Evolutionary conservation across 345 rosid species (phyloP), one percentile per base, ranked within the genome.

Genomic region (Lepidium africanum): DNA sequence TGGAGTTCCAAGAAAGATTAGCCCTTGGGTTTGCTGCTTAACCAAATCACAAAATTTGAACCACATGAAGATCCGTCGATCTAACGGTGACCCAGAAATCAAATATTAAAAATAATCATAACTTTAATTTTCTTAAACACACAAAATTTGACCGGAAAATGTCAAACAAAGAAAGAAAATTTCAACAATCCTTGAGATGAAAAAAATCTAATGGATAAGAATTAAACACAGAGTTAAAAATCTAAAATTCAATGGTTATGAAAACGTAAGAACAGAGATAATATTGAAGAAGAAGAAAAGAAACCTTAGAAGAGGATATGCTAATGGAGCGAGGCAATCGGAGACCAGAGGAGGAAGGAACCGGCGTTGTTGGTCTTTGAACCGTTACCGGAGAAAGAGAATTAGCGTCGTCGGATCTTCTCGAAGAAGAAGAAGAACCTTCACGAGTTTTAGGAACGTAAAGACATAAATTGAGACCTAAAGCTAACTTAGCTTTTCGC

Each of bases 401-500:
- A 67, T 40, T 80, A 63, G 76, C 65, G 70, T 80, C 85, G 30
- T 88, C 71, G 33, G 81, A 67, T 63, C 85, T 67, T 69, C 88
- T 51, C 1, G 67, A n/a, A 8, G 77, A 55, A 11, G 85, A 40
- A 15, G 77, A 65, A 38, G 72, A 69, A 19, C 83, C 90, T 11
- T 79, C 90, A 23, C 35, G 57, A 53, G 85, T 71, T 54, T 72
- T 72, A 25, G 98, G 96, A 50, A 78, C 89, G 59, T 85, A 81
- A 6, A 92, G 83, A 58, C 98, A 90, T 75, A 79, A 55, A 59
- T 90, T 87, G 48, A 84, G 55, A 33, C 98, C 90, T 52, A 92
- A 84, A 66, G 92, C 89, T 16, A 80, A 9, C 80, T 87, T 92
- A 6, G 82, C 92, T 65, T 87, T 92, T 59, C 85, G 78, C 98